Evolutionary conservation across 164 flowering plant genomes (phyloP), one percentile per base, ranked within the genome.

Genomic region (Echeveria elegans): DNA sequence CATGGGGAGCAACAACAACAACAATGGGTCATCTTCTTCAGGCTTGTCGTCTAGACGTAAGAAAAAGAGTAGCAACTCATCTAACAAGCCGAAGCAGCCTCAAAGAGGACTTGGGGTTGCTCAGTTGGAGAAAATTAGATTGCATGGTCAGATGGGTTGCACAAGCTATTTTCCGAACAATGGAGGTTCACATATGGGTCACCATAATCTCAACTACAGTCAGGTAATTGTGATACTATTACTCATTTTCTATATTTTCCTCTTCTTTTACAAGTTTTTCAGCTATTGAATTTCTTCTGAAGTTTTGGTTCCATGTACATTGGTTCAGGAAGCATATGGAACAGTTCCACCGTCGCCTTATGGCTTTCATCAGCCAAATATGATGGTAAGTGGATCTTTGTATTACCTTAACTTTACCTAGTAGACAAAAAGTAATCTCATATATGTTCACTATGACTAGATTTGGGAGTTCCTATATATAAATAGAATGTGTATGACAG

Each of bases 51-150:
- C 86, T 64, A 86, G 88, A 75, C 88, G 82, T 74, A 81, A 87
- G 26, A 88, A 85, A 81, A 90, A 86, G 79, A 74, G 71, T 63
- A 60, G 64, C 28, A 68, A 29, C 37, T 74, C 73, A 58, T 77
- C 84, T 53, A 90, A 92, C 11, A 92, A 89, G 77, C 93, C 98
- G 0, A 92, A 86, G 80, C 93, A 88, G 67, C 98, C 98, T 0
- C 98, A 87, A 65, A 83, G 98, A 77, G 98, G 98, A 1, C 90
- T 92, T 68, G 98, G 98, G 4, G 98, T 92, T 65, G 98, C 98
- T 68, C 96, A 92, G 77, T 72, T 92, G 63, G 98, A 92, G 83
- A 88, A 88, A 79, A 90, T 92, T 77, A 86, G 96, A 75, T 69
- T 92, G 72, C 86, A 82, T 71, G 78, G 83, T 47, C 87, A 89